Conservation (phyloP, 495 filamentous ascomycete species). For the Recurvomyces mirabilis region DNA sequence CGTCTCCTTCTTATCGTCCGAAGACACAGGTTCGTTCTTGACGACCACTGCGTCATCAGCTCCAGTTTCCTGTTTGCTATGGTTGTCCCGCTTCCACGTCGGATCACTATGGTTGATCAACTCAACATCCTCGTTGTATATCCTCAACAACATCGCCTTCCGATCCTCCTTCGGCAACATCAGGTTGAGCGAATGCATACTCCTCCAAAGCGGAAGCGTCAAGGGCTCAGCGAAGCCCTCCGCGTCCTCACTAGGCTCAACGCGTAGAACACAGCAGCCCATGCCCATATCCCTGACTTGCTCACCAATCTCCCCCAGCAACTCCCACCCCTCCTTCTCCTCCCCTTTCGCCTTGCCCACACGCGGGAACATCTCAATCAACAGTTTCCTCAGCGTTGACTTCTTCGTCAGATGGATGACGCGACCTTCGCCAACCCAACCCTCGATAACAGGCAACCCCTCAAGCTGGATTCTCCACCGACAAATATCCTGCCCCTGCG, state of each 20-base stretch:
- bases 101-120: constrained; percentile 15
- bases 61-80: background rate
- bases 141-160: constrained; percentile 74
- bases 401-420: constrained; percentile 62
- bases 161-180: constrained; percentile 97
- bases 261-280: constrained; percentile 81
- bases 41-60: too few relatives aligned
- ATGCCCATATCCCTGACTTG: constrained; percentile 66
- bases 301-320: constrained; percentile 77
- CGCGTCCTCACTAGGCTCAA: constrained; percentile 58
- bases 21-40: background rate
- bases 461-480: constrained; percentile 93
- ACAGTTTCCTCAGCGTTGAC: constrained; percentile 62
- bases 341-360: constrained; percentile 38
- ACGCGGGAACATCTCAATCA: constrained; percentile 94
- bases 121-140: constrained; percentile 64
- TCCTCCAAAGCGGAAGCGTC: constrained; percentile 85
- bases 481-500: constrained; percentile 63
- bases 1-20: background rate
- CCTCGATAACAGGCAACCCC: constrained; percentile 74
- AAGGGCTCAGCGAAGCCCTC: constrained; percentile 71
- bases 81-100: background rate
- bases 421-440: constrained; percentile 70
- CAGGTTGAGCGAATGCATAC: constrained; percentile 73
- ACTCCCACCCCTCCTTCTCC: constrained; percentile 45